Evolutionary conservation across 179 eudicot genomes (phyloP).

Genomic region (Beta corolliflora): DNA sequence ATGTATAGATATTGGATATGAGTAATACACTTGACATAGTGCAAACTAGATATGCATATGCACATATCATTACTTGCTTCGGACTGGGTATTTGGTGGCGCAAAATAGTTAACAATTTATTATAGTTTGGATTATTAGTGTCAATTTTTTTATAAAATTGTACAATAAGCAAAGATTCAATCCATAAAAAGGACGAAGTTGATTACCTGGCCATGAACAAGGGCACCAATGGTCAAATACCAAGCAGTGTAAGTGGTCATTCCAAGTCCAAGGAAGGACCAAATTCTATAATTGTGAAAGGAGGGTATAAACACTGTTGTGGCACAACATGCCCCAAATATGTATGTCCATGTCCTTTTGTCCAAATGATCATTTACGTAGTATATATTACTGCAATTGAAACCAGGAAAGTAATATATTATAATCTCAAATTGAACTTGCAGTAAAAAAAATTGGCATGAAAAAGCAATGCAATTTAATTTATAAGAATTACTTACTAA

Average conservation of each 20-base stretch:
- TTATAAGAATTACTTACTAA: no score
- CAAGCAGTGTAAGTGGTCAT: conserved; percentile 98
- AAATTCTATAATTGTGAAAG: conserved; percentile 82
- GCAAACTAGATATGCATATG: neutral
- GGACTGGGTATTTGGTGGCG: no score
- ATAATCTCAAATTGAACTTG: neutral
- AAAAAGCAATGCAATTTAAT: neutral
- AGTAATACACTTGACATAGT: neutral
- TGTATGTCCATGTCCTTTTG: conserved; percentile 96
- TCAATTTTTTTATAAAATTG: neutral
- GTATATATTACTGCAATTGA: conserved; percentile 71
- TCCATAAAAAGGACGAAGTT: neutral
- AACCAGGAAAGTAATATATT: neutral
- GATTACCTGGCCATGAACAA: conserved; percentile 82
- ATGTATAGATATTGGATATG: neutral
- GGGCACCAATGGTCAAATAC: conserved; percentile 79
- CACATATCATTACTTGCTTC: no score
- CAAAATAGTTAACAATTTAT: neutral
- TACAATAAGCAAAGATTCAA: neutral
- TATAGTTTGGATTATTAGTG: neutral
- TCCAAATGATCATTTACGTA: conserved; percentile 81
- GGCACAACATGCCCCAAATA: conserved; percentile 95
- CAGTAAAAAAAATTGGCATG: neutral
- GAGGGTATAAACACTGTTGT: conserved; percentile 88
- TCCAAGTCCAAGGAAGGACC: conserved; percentile 89